These are phyloP conservation scores for Leptographium flavum DNA, from an alignment of 2,329 filamentous ascomycete species.

Conservation along the genomic window DNA sequence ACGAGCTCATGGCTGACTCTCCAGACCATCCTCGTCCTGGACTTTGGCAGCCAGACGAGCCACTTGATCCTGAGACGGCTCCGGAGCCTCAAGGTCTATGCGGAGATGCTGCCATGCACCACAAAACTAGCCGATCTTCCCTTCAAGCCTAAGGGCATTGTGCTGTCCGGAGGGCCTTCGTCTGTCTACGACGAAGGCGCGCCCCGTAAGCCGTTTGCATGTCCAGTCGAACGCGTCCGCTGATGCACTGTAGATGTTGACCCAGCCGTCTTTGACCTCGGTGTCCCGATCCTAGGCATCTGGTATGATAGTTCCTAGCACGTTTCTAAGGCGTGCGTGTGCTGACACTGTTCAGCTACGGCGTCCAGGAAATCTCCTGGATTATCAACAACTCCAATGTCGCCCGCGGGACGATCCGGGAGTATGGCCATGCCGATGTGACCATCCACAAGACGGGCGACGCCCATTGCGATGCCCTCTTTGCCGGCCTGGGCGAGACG, in stretches of 20 bases:
- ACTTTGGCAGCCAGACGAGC: slow-evolving; percentile 58
- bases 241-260: slow-evolving; percentile 44
- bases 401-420: slow-evolving; percentile 48
- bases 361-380: slow-evolving; percentile 2
- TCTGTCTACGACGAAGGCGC: slow-evolving; percentile 72
- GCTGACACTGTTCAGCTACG: not conserved
- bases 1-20: not conserved
- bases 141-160: slow-evolving; percentile 55
- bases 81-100: slow-evolving; percentile 57
- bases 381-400: slow-evolving; percentile 37
- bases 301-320: slow-evolving; percentile 2
- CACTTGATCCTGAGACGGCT: slow-evolving; percentile 65
- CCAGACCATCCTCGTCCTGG: slow-evolving; percentile 56
- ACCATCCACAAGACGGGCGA: slow-evolving; percentile 41
- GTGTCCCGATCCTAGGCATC: slow-evolving; percentile 21
- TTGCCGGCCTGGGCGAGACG: slow-evolving; percentile 57
- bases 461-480: slow-evolving; percentile 61
- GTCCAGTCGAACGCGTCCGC: not conserved
- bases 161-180: slow-evolving; percentile 24
- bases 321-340: too few relatives aligned
- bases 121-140: slow-evolving; percentile 55
- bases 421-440: slow-evolving; percentile 60
- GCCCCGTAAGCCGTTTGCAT: slow-evolving; percentile 26
- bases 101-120: slow-evolving; percentile 69
- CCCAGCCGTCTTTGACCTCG: slow-evolving; percentile 58